Evolutionary conservation across 257 asterid genomes (phyloP).

Genomic region (Penstemon eatonii): DNA sequence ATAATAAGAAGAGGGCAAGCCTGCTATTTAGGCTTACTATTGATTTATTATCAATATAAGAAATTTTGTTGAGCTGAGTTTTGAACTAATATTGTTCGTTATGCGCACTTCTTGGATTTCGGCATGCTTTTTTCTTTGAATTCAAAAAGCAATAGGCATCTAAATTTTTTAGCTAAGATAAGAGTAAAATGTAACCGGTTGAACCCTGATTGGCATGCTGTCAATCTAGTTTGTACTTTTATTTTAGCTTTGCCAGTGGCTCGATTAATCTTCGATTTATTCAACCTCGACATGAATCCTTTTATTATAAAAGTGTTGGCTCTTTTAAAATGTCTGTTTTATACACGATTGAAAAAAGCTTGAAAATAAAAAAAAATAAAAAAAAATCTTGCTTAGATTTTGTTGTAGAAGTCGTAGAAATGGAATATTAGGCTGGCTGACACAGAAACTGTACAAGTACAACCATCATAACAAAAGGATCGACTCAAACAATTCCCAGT

Average conservation of each 20-base stretch:
- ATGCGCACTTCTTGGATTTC: neutral
- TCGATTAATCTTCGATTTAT: too few relatives aligned
- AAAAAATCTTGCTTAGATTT: too few relatives aligned
- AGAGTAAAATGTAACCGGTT: too few relatives aligned
- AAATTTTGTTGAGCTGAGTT: conserved; percentile 2
- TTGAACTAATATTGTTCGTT: neutral
- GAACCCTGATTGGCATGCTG: neutral
- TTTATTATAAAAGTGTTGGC: too few relatives aligned
- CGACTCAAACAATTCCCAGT: conserved; percentile 38
- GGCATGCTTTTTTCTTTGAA: neutral
- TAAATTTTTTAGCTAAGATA: conserved; percentile 15
- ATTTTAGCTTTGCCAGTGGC: neutral
- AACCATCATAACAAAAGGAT: neutral
- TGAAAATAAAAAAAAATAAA: too few relatives aligned
- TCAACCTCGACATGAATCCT: too few relatives aligned
- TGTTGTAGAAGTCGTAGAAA: too few relatives aligned
- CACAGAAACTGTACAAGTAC: too few relatives aligned
- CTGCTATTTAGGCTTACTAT: conserved; percentile 4
- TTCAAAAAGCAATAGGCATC: conserved; percentile 36
- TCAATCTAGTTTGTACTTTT: too few relatives aligned
- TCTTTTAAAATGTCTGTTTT: too few relatives aligned
- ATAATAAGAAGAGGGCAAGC: conserved; percentile 1
- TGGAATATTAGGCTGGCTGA: too few relatives aligned
- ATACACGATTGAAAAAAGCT: too few relatives aligned
- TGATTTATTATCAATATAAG: neutral